Percentiles rank a stretch among this genome's conserved stretches.
phyloP scores from a whole-genome alignment of 345 rosid genomes.

The Lepidium africanum region DNA sequence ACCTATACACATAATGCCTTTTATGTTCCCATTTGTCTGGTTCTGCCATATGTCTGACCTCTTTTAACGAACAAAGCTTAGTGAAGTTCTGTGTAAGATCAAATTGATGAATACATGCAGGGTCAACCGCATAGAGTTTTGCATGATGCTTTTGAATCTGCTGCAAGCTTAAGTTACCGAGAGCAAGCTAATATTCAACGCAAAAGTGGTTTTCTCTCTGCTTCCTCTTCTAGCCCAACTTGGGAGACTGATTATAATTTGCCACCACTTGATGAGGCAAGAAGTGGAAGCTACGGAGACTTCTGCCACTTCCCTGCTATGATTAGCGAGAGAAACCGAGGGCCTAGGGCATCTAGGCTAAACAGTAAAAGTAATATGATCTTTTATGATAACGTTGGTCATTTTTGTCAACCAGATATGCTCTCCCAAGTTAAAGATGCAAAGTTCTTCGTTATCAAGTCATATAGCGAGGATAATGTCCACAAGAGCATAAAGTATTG shows the following conservation, averaged over 20 bases:
- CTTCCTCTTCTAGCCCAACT: slow-evolving; percentile 26
- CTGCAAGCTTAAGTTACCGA: slow-evolving; percentile 32
- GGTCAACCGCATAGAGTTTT: slow-evolving; percentile 35
- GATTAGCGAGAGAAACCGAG: slow-evolving; percentile 48
- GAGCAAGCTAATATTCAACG: slow-evolving; percentile 28
- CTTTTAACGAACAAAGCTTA: not conserved
- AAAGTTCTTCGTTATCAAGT: slow-evolving; percentile 78
- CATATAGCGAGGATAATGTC: slow-evolving; percentile 89
- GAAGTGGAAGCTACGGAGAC: slow-evolving; percentile 37
- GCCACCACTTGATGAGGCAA: slow-evolving; percentile 43
- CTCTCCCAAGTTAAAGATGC: slow-evolving; percentile 39
- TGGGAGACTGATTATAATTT: slow-evolving; percentile 37
- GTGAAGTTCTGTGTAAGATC: not conserved
- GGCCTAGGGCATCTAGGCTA: slow-evolving; percentile 51
- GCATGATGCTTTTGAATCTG: slow-evolving; percentile 39
- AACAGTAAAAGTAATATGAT: slow-evolving; percentile 31
- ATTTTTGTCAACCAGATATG: slow-evolving; percentile 37
- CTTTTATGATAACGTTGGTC: slow-evolving; percentile 19
- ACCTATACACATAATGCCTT: not conserved
- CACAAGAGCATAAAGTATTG: slow-evolving; percentile 81
- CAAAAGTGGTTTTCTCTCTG: slow-evolving; percentile 33
- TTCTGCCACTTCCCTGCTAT: slow-evolving; percentile 34
- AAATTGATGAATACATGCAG: slow-evolving; percentile 31
- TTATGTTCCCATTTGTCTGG: not conserved
- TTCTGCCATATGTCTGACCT: not conserved